A percentile compares a stretch with the other conserved stretches of the same genome.
Conservation (phyloP, 345 rosid species). For the Ceriops zippeliana region DNA sequence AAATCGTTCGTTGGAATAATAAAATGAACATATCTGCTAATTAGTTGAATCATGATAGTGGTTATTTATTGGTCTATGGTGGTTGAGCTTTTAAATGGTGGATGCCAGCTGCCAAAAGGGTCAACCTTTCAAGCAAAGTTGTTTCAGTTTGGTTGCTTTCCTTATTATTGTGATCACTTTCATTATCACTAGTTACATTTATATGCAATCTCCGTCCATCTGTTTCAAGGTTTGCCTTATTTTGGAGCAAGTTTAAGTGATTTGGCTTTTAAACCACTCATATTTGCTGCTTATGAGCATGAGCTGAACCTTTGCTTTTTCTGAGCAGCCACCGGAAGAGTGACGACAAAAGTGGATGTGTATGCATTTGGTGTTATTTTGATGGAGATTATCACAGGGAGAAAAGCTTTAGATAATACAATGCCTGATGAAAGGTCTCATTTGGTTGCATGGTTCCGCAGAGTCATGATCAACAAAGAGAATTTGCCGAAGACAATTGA, state of each 20-base stretch:
- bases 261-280: too few relatives aligned
- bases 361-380: conserved; percentile 85
- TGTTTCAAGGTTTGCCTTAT: background rate
- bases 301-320: background rate
- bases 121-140: too few relatives aligned
- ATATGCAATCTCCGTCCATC: background rate
- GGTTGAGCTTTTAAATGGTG: too few relatives aligned
- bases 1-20: too few relatives aligned
- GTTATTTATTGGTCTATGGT: too few relatives aligned
- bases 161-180: too few relatives aligned
- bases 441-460: conserved; percentile 82
- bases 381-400: conserved; percentile 84
- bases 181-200: too few relatives aligned
- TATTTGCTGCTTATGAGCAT: background rate
- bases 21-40: too few relatives aligned
- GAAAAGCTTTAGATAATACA: conserved; percentile 71
- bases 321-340: conserved; percentile 81
- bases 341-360: conserved; percentile 82
- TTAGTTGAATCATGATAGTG: too few relatives aligned
- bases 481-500: conserved; percentile 61
- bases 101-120: too few relatives aligned
- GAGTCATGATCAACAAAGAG: conserved; percentile 57
- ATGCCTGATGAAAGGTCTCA: conserved; percentile 70
- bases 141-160: too few relatives aligned
- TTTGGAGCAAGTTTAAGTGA: too few relatives aligned